Evolutionary conservation across 108 stramenopile genomes (phyloP), one percentile per base, ranked within the genome.

Genomic region (Heterococcus sp.): DNA sequence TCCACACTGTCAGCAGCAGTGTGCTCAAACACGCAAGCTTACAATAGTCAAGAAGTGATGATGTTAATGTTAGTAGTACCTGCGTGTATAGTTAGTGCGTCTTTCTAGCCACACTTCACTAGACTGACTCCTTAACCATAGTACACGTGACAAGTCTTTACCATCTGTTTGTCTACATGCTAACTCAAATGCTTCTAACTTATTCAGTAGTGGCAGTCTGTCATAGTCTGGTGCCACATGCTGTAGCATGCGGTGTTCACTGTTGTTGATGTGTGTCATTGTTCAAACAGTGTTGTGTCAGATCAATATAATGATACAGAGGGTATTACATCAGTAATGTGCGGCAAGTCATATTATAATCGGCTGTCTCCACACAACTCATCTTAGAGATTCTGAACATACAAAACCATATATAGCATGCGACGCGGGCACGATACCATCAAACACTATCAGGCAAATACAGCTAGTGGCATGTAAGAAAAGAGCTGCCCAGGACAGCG

Each of bases 91-190:
- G 72, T 91, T 92, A 36, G 97, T 97, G 58, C 99, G 86, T 11
- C 97, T 91, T 32, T 95, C 95, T 21, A 99, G 89, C 99, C 99
- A 99, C 74, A 92, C 92, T 75, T 99, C 97, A 69, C 93, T 94
- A 85, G 94, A 95, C 66, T 90, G 91, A 69, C 92, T 92, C 85
- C 96, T 96, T 36, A 95, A 89, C 97, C 97, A 99, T 38, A 97
- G 86, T 37, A 98, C 94, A 87, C 96, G 95, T 38, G 90, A 90
- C 0, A 99, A 77, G 73, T 99, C 99, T 35, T 95, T 91, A 21
- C 98, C 98, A 21, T 89, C 85, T 0, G 96, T 96, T 68, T 91
- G 84, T 63, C 84, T 75, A 29, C 97, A 80, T 2, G 97, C 95
- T 69, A 92, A 90, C 32, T 91, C 89, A 73, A 99, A 98, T 63